A percentile compares a stretch with the other conserved stretches of the same genome.
These are phyloP conservation scores for Phytomonas francai DNA, from an alignment of 208 protist species.

Conservation along the genomic window DNA sequence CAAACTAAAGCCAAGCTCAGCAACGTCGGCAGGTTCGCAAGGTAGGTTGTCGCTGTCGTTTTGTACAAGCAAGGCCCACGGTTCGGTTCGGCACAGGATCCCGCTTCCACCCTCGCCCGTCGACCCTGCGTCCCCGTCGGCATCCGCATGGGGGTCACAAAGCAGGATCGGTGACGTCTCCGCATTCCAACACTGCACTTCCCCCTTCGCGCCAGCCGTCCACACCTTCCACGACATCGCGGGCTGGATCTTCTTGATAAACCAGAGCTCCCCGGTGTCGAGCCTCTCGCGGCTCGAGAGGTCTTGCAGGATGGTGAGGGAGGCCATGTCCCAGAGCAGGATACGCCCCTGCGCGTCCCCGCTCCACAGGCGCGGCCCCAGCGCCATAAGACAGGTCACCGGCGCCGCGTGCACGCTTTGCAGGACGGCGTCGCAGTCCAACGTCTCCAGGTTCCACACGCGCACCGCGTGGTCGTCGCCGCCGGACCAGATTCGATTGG, in stretches of 20 bases:
- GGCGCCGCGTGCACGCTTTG: slow-evolving; percentile 48
- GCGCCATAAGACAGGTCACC: slow-evolving; percentile 34
- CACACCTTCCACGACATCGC: slow-evolving; percentile 66
- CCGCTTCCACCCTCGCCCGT: background rate
- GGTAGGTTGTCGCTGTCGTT: background rate
- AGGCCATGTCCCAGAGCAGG: slow-evolving; percentile 77
- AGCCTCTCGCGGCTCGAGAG: slow-evolving; percentile 41
- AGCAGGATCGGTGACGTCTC: slow-evolving; percentile 68
- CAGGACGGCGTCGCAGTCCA: slow-evolving; percentile 43
- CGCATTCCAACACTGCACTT: slow-evolving; percentile 82
- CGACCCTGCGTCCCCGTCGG: slow-evolving; percentile 3
- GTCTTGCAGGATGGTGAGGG: slow-evolving; percentile 52
- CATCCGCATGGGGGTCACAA: slow-evolving; percentile 9
- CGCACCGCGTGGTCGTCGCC: slow-evolving; percentile 74
- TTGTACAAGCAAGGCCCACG: background rate
- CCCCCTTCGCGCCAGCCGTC: slow-evolving; percentile 47
- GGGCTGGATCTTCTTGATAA: slow-evolving; percentile 52
- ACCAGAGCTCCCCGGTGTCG: background rate
- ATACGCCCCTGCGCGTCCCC: slow-evolving; percentile 78
- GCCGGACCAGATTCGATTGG: slow-evolving; percentile 77
- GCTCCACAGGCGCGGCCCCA: slow-evolving; percentile 75
- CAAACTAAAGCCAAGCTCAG: background rate
- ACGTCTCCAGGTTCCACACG: slow-evolving; percentile 67
- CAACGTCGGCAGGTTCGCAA: background rate
- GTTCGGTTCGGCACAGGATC: background rate